phyloP scores from a whole-genome alignment of 768 basidiomycete species.

The Pisolithus albus region DNA sequence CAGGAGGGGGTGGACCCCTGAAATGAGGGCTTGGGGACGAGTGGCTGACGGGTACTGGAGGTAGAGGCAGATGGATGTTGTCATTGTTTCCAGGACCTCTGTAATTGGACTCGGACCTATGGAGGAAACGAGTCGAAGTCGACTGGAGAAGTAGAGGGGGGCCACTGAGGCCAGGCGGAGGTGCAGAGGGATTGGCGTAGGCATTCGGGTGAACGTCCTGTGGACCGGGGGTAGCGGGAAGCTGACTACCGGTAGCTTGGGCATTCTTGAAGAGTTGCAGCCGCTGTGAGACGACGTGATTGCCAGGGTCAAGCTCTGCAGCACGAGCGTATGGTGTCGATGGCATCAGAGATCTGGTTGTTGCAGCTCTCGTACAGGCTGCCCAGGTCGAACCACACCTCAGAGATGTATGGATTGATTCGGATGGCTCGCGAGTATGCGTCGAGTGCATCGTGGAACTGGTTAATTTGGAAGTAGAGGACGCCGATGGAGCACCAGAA shows the following conservation, averaged over 20 bases:
- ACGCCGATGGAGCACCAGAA: slow-evolving; percentile 99
- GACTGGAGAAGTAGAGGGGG: slow-evolving; percentile 61
- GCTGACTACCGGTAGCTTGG: slow-evolving; percentile 62
- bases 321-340: slow-evolving; percentile 98
- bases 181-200: slow-evolving; percentile 73
- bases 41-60: slow-evolving; percentile 44
- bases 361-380: slow-evolving; percentile 97
- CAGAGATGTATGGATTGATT: slow-evolving; percentile 95
- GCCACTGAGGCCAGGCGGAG: slow-evolving; percentile 61
- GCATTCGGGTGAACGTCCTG: slow-evolving; percentile 96
- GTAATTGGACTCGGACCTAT: slow-evolving; percentile 65
- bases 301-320: slow-evolving; percentile 85
- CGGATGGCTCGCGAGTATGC: slow-evolving; percentile 98
- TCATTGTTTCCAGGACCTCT: slow-evolving; percentile 43
- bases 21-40: slow-evolving; percentile 57
- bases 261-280: slow-evolving; percentile 73
- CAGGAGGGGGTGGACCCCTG: slow-evolving; percentile 77
- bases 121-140: slow-evolving; percentile 37
- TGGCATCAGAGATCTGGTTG: slow-evolving; percentile 97
- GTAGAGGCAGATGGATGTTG: slow-evolving; percentile 49
- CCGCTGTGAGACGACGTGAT: slow-evolving; percentile 75
- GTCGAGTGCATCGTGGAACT: slow-evolving; percentile 97
- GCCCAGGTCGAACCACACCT: slow-evolving; percentile 83
- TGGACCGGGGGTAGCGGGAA: slow-evolving; percentile 86
- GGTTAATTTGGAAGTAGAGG: slow-evolving; percentile 99